Evolutionary conservation across 192 early-diverging fungal species (phyloP).

Genomic region (Podila verticillata): DNA sequence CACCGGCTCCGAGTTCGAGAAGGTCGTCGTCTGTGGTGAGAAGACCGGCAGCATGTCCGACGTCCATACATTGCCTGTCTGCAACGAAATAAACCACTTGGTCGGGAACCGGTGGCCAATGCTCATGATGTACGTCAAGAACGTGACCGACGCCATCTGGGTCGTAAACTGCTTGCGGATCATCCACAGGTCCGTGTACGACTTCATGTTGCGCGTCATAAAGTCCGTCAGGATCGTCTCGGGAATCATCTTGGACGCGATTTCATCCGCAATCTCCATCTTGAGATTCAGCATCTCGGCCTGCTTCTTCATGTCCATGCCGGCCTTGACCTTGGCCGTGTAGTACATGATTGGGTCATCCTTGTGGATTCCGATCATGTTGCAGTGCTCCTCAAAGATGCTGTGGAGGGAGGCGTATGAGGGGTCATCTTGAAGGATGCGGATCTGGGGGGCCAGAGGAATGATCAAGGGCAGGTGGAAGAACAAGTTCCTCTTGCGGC

Average conservation of each 20-base stretch:
- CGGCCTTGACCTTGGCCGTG: constrained; percentile 76
- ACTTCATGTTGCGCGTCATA: constrained; percentile 75
- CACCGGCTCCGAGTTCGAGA: constrained; percentile 84
- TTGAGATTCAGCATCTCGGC: constrained; percentile 79
- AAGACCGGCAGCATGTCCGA: constrained; percentile 84
- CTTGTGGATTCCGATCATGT: constrained; percentile 75
- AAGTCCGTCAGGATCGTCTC: constrained; percentile 85
- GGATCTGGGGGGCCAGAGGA: constrained; percentile 90
- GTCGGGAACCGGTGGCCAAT: constrained; percentile 88
- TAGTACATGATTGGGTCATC: constrained; percentile 90
- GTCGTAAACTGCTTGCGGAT: constrained; percentile 93
- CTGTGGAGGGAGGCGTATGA: constrained; percentile 91
- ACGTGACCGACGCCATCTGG: constrained; percentile 89
- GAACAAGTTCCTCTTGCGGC: constrained; percentile 77
- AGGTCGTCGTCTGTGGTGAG: constrained; percentile 55
- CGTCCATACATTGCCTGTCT: constrained; percentile 88
- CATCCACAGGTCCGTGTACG: constrained; percentile 93
- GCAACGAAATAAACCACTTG: constrained; percentile 88
- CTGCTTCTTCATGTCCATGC: constrained; percentile 64
- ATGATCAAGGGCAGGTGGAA: constrained; percentile 94
- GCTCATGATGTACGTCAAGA: constrained; percentile 92
- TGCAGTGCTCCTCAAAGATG: constrained; percentile 92
- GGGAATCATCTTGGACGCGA: constrained; percentile 86
- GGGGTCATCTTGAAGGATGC: constrained; percentile 93
- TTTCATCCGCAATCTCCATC: constrained; percentile 89